Conservation (phyloP, 2,329 filamentous ascomycete species). For the Fusarium camptoceras region DNA sequence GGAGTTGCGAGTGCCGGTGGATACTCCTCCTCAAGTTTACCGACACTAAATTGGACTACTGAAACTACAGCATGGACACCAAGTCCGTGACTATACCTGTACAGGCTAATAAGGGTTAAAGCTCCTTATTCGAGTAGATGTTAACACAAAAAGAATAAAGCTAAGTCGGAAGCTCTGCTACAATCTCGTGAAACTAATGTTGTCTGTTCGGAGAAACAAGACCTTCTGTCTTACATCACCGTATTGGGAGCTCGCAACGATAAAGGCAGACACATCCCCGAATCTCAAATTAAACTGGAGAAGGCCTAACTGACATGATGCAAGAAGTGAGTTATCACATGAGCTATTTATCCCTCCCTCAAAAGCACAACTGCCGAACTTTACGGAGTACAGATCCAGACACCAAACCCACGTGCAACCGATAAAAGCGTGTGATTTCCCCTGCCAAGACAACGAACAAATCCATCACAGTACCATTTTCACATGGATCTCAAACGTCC, state of each 20-base stretch:
- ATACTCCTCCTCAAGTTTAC: fast-evolving
- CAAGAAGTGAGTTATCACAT: neutral
- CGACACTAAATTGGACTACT: fast-evolving
- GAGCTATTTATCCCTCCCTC: neutral
- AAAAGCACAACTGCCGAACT: neutral
- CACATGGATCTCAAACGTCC: too few species aligned
- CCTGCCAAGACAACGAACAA: neutral
- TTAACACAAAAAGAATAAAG: too few species aligned
- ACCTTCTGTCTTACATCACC: too few species aligned
- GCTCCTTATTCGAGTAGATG: fast-evolving
- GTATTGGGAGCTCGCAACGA: too few species aligned
- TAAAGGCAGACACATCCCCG: fast-evolving
- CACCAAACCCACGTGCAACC: neutral
- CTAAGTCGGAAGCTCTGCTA: neutral
- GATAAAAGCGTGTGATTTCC: neutral
- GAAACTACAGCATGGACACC: fast-evolving
- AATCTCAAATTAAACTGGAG: fast-evolving
- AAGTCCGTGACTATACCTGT: neutral
- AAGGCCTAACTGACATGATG: fast-evolving
- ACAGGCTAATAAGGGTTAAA: too few species aligned
- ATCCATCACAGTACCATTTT: neutral
- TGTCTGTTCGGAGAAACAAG: too few species aligned
- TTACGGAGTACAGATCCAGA: too few species aligned
- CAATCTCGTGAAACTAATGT: fast-evolving
- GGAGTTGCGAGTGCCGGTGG: fast-evolving